Conservation (phyloP, 2,329 filamentous ascomycete genomes). For the Bipolaris oryzae region DNA sequence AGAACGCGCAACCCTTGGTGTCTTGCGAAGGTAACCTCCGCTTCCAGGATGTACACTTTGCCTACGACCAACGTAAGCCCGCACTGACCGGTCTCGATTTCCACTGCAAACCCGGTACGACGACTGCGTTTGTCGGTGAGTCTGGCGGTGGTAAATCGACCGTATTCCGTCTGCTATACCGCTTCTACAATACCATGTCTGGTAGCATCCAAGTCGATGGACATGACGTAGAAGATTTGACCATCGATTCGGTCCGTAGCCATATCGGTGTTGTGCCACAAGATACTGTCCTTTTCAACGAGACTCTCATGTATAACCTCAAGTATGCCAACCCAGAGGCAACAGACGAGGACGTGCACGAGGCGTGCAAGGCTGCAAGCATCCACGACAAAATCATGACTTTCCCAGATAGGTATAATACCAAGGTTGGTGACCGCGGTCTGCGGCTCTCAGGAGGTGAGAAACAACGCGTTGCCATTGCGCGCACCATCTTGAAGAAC, state of each 20-base stretch:
- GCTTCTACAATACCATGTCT: conserved; percentile 86
- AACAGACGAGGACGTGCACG: conserved; percentile 79
- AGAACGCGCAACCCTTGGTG: conserved; percentile 66
- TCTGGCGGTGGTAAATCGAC: conserved; percentile 98
- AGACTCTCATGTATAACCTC: conserved; percentile 92
- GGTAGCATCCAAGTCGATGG: conserved; percentile 87
- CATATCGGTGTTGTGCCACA: conserved; percentile 97
- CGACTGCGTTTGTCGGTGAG: conserved; percentile 93
- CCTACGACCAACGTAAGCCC: conserved; percentile 85
- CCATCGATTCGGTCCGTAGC: conserved; percentile 88
- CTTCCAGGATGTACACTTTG: conserved; percentile 88
- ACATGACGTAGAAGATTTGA: conserved; percentile 80
- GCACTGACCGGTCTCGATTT: conserved; percentile 85
- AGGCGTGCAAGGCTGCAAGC: conserved; percentile 82
- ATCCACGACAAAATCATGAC: conserved; percentile 91
- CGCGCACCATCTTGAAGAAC: conserved; percentile 89
- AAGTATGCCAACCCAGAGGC: conserved; percentile 84
- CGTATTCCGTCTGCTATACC: conserved; percentile 91
- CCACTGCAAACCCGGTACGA: conserved; percentile 85
- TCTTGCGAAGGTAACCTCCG: conserved; percentile 79
- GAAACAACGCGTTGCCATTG: conserved; percentile 92
- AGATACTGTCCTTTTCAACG: conserved; percentile 94
- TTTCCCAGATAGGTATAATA: conserved; percentile 87
- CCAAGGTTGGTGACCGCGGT: conserved; percentile 89
- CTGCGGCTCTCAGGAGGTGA: conserved; percentile 87